Conservation (phyloP, 495 filamentous ascomycete species). For the Tuber calosporum region DNA sequence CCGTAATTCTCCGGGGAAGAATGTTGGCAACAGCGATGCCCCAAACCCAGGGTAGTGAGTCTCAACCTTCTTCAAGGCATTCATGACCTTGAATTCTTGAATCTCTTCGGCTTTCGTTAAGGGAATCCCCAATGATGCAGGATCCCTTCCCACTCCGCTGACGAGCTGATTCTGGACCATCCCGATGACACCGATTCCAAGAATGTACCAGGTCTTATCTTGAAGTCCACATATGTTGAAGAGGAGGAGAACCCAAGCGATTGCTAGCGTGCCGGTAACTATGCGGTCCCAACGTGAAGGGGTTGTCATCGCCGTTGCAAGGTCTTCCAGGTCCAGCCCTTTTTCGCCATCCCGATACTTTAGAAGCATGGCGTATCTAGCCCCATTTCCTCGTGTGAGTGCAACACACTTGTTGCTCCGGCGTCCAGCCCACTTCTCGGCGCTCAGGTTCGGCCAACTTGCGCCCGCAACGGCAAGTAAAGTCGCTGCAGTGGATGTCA, state of each 20-base stretch:
- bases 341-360: slow-evolving; percentile 40
- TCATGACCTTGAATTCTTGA: slow-evolving; percentile 41
- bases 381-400: slow-evolving; percentile 47
- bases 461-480: slow-evolving; percentile 43
- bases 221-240: slow-evolving; percentile 42
- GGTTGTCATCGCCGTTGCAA: slow-evolving; percentile 38
- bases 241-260: slow-evolving; percentile 44
- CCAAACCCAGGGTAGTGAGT: slow-evolving; percentile 39
- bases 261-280: slow-evolving; percentile 24
- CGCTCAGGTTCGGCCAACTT: slow-evolving; percentile 46
- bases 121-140: slow-evolving; percentile 40
- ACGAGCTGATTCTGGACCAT: slow-evolving; percentile 47
- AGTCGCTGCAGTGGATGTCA: slow-evolving; percentile 45
- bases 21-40: slow-evolving; percentile 36
- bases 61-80: slow-evolving; percentile 42
- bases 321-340: slow-evolving; percentile 48
- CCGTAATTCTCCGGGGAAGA: slow-evolving; percentile 39
- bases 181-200: slow-evolving; percentile 44
- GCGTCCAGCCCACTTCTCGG: slow-evolving; percentile 50
- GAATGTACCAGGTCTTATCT: slow-evolving; percentile 44
- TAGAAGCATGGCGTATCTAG: slow-evolving; percentile 45
- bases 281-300: too few relatives aligned
- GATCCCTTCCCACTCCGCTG: slow-evolving; percentile 40
- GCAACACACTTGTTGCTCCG: slow-evolving; percentile 35
- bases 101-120: slow-evolving; percentile 35